Conservation (phyloP, 106 monocot species). For the Dactylorhiza incarnata region DNA sequence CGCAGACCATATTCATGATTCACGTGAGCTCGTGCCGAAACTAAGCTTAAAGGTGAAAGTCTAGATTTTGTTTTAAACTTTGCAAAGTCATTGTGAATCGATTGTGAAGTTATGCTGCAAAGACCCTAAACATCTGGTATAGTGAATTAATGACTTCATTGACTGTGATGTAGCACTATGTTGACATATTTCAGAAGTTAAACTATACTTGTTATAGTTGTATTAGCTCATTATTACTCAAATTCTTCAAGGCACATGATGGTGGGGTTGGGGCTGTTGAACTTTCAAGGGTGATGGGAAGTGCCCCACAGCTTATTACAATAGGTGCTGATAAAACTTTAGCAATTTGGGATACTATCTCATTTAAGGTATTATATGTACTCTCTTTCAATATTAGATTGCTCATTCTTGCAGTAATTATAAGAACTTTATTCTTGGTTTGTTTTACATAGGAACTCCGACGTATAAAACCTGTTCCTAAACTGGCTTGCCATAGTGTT, state of each 20-base stretch:
- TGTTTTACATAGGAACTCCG: slow-evolving; percentile 63
- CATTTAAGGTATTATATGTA: slow-evolving; percentile 64
- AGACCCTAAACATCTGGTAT: neutral
- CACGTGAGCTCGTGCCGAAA: slow-evolving; percentile 94
- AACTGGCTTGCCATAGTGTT: slow-evolving; percentile 97
- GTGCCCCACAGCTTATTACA: slow-evolving; percentile 93
- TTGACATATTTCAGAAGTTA: neutral
- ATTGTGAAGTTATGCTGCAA: neutral
- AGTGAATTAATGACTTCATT: slow-evolving; percentile 1
- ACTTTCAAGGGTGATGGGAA: slow-evolving; percentile 93
- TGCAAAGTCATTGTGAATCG: neutral
- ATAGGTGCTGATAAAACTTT: slow-evolving; percentile 98
- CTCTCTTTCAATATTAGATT: neutral
- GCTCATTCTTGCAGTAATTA: neutral
- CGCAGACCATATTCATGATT: slow-evolving; percentile 91
- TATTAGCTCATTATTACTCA: neutral
- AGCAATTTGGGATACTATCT: slow-evolving; percentile 96
- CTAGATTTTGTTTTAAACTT: slow-evolving; percentile 4
- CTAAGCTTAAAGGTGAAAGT: slow-evolving; percentile 73
- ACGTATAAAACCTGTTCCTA: slow-evolving; percentile 94
- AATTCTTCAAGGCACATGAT: slow-evolving; percentile 77
- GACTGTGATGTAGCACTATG: neutral
- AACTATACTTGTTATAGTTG: neutral
- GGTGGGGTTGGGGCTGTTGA: slow-evolving; percentile 93
- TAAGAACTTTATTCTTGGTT: slow-evolving; percentile 1